These are phyloP conservation scores for Tolypocladium nubicola DNA, from an alignment of 2,329 filamentous ascomycete species.

Conservation along the genomic window DNA sequence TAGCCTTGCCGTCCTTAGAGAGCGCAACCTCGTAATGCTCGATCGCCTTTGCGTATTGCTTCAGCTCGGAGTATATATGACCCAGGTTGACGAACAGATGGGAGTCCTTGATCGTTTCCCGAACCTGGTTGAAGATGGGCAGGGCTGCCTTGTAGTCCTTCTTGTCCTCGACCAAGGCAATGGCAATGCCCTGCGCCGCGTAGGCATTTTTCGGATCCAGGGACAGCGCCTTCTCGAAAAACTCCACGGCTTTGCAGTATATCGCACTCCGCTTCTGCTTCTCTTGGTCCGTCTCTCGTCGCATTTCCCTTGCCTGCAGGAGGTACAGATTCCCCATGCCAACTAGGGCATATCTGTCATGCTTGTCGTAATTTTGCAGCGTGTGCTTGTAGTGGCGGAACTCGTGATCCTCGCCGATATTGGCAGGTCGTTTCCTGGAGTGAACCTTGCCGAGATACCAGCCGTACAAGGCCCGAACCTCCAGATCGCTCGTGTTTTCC, in stretches of 20 bases:
- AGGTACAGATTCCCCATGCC: slow-evolving; percentile 95
- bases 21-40: slow-evolving; percentile 88
- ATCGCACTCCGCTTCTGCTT: slow-evolving; percentile 81
- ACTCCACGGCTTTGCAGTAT: slow-evolving; percentile 90
- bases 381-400: slow-evolving; percentile 95
- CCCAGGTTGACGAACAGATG: slow-evolving; percentile 89
- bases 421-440: slow-evolving; percentile 69
- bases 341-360: slow-evolving; percentile 91
- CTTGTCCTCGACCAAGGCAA: slow-evolving; percentile 87
- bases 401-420: slow-evolving; percentile 81
- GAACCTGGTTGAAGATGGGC: slow-evolving; percentile 79
- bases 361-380: slow-evolving; percentile 87
- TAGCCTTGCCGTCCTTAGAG: slow-evolving; percentile 60
- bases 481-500: slow-evolving; percentile 72
- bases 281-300: slow-evolving; percentile 76
- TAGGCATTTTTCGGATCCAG: slow-evolving; percentile 94
- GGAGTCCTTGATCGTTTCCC: slow-evolving; percentile 79
- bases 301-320: slow-evolving; percentile 84
- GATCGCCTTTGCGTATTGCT: slow-evolving; percentile 83
- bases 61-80: slow-evolving; percentile 82
- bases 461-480: slow-evolving; percentile 85
- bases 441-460: slow-evolving; percentile 82
- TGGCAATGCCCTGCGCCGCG: slow-evolving; percentile 90
- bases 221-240: slow-evolving; percentile 94
- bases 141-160: slow-evolving; percentile 78